Percentiles rank a stretch among this genome's conserved stretches.
Conservation (phyloP, 768 basidiomycete genomes). For the Tylopilus vinaceipallidus region DNA sequence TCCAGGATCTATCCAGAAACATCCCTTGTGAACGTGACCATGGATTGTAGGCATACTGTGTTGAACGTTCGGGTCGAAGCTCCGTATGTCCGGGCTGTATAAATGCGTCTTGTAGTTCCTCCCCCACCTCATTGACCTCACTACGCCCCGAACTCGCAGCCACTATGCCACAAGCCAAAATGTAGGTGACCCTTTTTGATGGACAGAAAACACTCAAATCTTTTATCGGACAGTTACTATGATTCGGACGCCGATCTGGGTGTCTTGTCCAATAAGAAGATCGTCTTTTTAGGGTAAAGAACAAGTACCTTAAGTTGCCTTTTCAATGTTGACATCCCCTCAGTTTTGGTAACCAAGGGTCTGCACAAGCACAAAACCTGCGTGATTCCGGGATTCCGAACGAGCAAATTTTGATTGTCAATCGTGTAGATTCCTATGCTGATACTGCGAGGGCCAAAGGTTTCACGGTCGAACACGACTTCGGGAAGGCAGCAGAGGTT, state of each 20-base stretch:
- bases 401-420: slow-evolving; percentile 58
- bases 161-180: slow-evolving; percentile 45
- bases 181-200: slow-evolving; percentile 37
- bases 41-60: background rate
- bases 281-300: slow-evolving; percentile 58
- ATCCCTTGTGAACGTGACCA: slow-evolving; percentile 11
- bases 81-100: slow-evolving; percentile 4
- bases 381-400: slow-evolving; percentile 63
- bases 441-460: slow-evolving; percentile 54
- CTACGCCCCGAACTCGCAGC: background rate
- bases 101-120: background rate
- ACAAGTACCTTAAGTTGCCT: background rate
- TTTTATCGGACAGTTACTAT: slow-evolving; percentile 40
- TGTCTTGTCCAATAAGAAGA: slow-evolving; percentile 45
- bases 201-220: background rate
- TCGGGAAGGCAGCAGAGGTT: slow-evolving; percentile 49
- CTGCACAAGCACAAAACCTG: slow-evolving; percentile 64
- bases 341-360: slow-evolving; percentile 66
- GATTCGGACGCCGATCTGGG: slow-evolving; percentile 58
- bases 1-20: slow-evolving; percentile 3
- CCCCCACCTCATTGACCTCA: background rate
- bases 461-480: slow-evolving; percentile 57
- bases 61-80: slow-evolving; percentile 1
- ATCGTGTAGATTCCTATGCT: slow-evolving; percentile 56
- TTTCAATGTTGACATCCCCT: background rate